These are phyloP conservation scores for Tetrahymena malaccensis DNA, from an alignment of 73 alveolate genomes.

Conservation along the genomic window DNA sequence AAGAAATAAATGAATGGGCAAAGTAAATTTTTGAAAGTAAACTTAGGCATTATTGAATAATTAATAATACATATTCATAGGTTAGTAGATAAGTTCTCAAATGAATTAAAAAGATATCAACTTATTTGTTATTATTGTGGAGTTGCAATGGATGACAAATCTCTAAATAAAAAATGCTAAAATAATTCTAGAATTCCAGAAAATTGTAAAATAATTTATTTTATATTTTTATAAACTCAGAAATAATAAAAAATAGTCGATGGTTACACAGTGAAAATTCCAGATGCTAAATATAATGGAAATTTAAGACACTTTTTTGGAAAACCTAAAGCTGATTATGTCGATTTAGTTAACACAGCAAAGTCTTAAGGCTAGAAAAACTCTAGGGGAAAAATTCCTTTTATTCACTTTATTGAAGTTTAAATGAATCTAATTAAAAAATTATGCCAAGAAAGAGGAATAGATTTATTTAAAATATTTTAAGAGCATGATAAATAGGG, in stretches of 20 bases:
- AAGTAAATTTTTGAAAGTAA: not conserved
- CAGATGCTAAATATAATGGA: slow-evolving; percentile 19
- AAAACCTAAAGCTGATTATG: slow-evolving; percentile 10
- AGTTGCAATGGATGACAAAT: slow-evolving; percentile 19
- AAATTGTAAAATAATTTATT: not conserved
- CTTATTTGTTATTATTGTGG: slow-evolving; percentile 32
- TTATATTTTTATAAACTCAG: not conserved
- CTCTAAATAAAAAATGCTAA: slow-evolving; percentile 12
- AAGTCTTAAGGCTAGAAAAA: not conserved
- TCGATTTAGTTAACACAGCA: not conserved
- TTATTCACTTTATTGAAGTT: not conserved
- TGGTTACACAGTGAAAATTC: slow-evolving; percentile 12
- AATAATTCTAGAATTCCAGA: slow-evolving; percentile 12
- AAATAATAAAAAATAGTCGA: not conserved
- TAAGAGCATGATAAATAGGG: not conserved
- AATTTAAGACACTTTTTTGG: slow-evolving; percentile 28
- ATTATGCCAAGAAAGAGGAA: not conserved
- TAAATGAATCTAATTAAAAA: not conserved
- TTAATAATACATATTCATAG: not conserved
- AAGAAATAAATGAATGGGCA: slow-evolving; percentile 35
- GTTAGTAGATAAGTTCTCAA: slow-evolving; percentile 20
- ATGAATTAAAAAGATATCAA: slow-evolving; percentile 5
- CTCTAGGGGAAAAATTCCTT: not conserved
- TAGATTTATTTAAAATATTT: not conserved
- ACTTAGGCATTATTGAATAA: not conserved